Evolutionary conservation across 768 basidiomycete species (phyloP), one percentile per base, ranked within the genome.

Genomic region (Xerocomellus dryophilus): DNA sequence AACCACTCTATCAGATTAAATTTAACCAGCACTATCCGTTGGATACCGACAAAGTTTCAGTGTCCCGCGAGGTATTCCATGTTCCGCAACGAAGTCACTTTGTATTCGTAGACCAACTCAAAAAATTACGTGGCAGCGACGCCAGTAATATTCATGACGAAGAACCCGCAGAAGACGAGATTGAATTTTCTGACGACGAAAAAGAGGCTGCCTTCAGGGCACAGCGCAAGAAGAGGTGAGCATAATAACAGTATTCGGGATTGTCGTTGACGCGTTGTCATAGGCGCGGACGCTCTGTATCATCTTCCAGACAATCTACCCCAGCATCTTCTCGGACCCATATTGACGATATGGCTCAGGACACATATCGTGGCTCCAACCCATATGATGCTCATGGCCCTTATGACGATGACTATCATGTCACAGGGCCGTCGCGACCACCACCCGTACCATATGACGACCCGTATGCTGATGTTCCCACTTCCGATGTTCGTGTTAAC

Each of bases 181-280:
- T 91, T 29, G 96, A 98, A 66, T 98, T 95, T 71, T 93, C 90
- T 4, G 96, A 98, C 60, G 96, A 98, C 61, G 96, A 98, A 68
- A 80, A 85, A 50, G 96, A 98, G 69, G 82, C 83, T 17, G 84
- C 83, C 27, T 80, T 85, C 65, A 90, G 81, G 72, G 75, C 74
- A 46, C 74, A 74, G 45, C 63, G 80, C 43, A 89, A 86, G 63
- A 76, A 77, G 60, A 84, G 77, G 86, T 86, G 57, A 46, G 80
- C 66, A 54, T 25, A 18, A 27, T 60, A 55, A 32, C 32, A 31
- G 47, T 58, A 12, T 31, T 44, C 5, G 7, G 14, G 21, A 31
- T 20, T n/a, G 23, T 56, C 18, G 1, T 25, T 49, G 50, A 61
- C 40, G 27, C 9, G 40, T 36, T 56, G 40, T 31, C 47, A 27